Evolutionary conservation across 192 early-diverging fungal species (phyloP), one percentile per base, ranked within the genome.

Genomic region (Coemansia sp.): DNA sequence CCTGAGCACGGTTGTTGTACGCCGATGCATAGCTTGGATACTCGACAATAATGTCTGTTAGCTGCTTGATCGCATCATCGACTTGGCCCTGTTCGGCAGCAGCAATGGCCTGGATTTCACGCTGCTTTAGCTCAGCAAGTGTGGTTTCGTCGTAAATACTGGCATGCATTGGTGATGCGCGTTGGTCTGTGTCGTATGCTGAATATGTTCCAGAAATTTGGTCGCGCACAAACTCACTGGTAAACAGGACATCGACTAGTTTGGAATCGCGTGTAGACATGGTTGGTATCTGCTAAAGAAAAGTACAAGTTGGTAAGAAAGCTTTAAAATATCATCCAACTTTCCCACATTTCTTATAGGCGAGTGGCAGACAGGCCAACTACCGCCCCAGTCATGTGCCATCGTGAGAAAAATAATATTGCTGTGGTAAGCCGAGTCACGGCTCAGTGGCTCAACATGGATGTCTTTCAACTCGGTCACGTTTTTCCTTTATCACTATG

Each of bases 1-100:
- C 78, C 63, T 81, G 82, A 6, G 79, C 77, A 5, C 79, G 64
- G 67, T 89, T 91, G 82, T 89, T 91, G 75, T 85, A 88, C 0
- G 85, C 87, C 2, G 83, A 85, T 17, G 87, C 83, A 62, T 89
- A 91, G 19, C 49, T 22, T 27, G 83, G 81, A 48, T 71, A 78
- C 37, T 80, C 57, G 5, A 17, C 15, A 32, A 89, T 80, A 32
- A 78, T 69, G 9, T 65, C 54, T 10, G 64, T 51, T 21, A 90
- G 71, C 24, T 66, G 59, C 0, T 3, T 45, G 2, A 84, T 51
- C 2, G 81, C 85, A 4, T 23, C 68, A 0, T 48, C 52, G 9
- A 85, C 12, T 9, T 83, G 55, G 22, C 69, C 74, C 5, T 19
- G 21, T 41, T 89, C 85, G 7, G 82, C 86, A 0, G 66, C 23